These are phyloP conservation scores for Amaranthus cruentus DNA, from an alignment of 148 eudicot species.

Conservation along the genomic window DNA sequence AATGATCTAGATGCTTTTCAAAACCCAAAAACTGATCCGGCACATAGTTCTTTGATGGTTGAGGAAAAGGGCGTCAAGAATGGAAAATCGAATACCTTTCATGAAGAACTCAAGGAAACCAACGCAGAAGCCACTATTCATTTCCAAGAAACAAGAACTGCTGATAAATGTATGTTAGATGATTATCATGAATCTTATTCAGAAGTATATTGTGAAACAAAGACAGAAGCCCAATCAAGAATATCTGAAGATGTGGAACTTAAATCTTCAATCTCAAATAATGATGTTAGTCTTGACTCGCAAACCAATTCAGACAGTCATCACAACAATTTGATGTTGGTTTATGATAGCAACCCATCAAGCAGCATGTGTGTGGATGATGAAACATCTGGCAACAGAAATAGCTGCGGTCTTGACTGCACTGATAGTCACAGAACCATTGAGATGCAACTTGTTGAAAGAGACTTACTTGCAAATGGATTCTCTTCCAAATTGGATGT, in stretches of 20 bases:
- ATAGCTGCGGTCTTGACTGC: slow-evolving; percentile 4
- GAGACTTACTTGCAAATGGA: slow-evolving; percentile 5
- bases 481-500: slow-evolving; percentile 12
- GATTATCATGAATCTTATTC: slow-evolving; percentile 10
- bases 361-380: slow-evolving; percentile 15
- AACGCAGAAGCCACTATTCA: not conserved
- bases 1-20: not conserved
- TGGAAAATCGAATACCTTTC: slow-evolving; percentile 10
- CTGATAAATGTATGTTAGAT: slow-evolving; percentile 13
- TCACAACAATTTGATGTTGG: slow-evolving; percentile 1
- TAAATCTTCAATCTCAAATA: slow-evolving; percentile 17
- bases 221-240: slow-evolving; percentile 13
- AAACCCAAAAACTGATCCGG: not conserved
- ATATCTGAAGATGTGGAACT: slow-evolving; percentile 16
- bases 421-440: slow-evolving; percentile 7
- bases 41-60: slow-evolving; percentile 5
- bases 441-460: slow-evolving; percentile 9
- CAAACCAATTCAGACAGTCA: slow-evolving; percentile 4
- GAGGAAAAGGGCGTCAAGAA: slow-evolving; percentile 19
- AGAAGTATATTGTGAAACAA: slow-evolving; percentile 15
- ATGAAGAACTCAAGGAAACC: slow-evolving; percentile 21
- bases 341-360: slow-evolving; percentile 16
- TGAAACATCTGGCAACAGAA: slow-evolving; percentile 4
- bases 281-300: slow-evolving; percentile 11
- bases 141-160: slow-evolving; percentile 17